A percentile compares a stretch with the other conserved stretches of the same genome.
These are phyloP conservation scores for Xylariomycetidae sp. DNA, from an alignment of 2,329 filamentous ascomycete species.

Conservation along the genomic window DNA sequence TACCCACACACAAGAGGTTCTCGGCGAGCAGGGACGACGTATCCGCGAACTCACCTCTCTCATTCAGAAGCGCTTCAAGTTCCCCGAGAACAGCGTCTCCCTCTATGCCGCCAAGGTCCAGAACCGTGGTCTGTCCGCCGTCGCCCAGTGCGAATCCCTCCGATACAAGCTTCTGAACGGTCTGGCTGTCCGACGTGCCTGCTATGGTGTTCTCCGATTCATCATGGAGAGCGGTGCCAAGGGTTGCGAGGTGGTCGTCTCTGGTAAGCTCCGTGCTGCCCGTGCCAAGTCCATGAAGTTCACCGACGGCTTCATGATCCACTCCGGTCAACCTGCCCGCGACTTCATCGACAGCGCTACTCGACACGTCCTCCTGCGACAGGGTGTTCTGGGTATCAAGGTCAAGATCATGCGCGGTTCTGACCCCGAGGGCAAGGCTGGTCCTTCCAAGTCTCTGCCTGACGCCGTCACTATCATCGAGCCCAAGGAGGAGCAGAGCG, in stretches of 20 bases:
- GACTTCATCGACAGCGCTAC: constrained; percentile 99
- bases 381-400: constrained; percentile 99
- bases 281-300: constrained; percentile 99
- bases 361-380: constrained; percentile 98
- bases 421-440: constrained; percentile 98
- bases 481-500: constrained; percentile 97
- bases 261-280: constrained; percentile 96
- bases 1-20: constrained; percentile 99
- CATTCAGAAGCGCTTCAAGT: constrained; percentile 99
- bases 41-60: constrained; percentile 99
- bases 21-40: constrained; percentile 98
- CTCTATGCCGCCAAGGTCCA: constrained; percentile 99
- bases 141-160: constrained; percentile 99
- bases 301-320: constrained; percentile 99
- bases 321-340: constrained; percentile 98
- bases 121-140: constrained; percentile 99
- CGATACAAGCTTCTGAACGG: constrained; percentile 99
- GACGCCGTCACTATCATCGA: constrained; percentile 99
- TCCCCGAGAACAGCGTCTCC: constrained; percentile 99
- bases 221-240: constrained; percentile 99
- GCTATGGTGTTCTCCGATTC: constrained; percentile 99
- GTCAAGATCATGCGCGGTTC: constrained; percentile 99
- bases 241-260: constrained; percentile 99
- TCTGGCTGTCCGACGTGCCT: constrained; percentile 95
- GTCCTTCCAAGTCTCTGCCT: constrained; percentile 93